Conservation (phyloP, 2,329 filamentous ascomycete species). For the Ceratocystis eucalypticola region DNA sequence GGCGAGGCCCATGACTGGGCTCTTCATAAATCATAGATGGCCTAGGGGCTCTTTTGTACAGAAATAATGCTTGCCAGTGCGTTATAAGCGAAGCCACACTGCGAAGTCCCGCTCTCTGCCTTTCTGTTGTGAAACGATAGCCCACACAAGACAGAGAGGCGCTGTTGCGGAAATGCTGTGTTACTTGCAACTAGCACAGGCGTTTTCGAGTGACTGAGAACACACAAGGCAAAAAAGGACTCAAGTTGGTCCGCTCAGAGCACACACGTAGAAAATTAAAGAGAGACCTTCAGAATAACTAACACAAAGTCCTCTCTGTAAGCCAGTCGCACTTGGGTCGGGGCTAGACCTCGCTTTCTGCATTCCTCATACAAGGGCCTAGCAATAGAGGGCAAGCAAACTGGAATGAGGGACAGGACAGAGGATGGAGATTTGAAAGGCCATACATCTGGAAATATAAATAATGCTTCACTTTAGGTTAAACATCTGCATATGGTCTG, state of each 20-base stretch:
- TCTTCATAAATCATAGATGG: too few relatives aligned
- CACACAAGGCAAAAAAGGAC: neutral
- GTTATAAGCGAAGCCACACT: constrained; percentile 1
- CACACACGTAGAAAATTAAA: neutral
- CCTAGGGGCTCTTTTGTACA: neutral
- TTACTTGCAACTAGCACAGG: neutral
- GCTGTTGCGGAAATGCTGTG: neutral
- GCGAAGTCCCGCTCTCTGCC: neutral
- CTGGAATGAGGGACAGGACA: neutral
- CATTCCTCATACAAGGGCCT: neutral
- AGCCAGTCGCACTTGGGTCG: neutral
- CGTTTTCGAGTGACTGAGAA: neutral
- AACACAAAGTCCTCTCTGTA: neutral
- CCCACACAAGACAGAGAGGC: too few relatives aligned
- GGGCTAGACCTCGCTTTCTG: neutral
- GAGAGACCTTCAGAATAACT: neutral
- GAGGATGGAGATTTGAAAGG: neutral
- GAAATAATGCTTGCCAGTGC: neutral
- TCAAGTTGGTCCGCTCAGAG: neutral
- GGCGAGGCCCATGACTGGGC: too few relatives aligned
- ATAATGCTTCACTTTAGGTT: too few relatives aligned
- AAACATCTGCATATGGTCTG: too few relatives aligned
- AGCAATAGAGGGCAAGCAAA: too few relatives aligned
- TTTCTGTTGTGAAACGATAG: too few relatives aligned
- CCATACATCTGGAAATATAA: too few relatives aligned